Evolutionary conservation across 2,329 filamentous ascomycete species (phyloP).

Genomic region (Nannizzia gypsea): DNA sequence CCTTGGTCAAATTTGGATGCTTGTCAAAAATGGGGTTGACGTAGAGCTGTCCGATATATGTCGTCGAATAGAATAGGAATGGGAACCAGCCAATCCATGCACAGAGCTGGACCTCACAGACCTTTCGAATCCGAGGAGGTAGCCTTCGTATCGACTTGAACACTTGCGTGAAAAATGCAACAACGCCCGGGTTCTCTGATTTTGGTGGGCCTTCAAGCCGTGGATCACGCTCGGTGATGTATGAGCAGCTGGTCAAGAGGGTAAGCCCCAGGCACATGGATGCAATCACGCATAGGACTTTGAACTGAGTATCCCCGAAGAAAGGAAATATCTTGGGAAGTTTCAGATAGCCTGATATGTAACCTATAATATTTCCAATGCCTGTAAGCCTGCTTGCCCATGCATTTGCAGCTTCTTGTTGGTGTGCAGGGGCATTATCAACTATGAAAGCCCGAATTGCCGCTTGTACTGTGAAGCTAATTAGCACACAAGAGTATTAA

Average conservation of each 20-base stretch:
- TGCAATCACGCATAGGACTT: conserved; percentile 78
- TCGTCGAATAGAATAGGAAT: conserved; percentile 88
- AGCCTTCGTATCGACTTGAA: conserved; percentile 64
- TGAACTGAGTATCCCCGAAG: conserved; percentile 81
- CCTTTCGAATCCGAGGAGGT: conserved; percentile 67
- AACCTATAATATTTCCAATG: conserved; percentile 81
- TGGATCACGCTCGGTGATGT: conserved; percentile 71
- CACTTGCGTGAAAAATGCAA: conserved; percentile 69
- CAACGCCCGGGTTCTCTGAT: conserved; percentile 50
- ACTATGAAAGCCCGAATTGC: conserved; percentile 86
- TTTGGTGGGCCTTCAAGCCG: conserved; percentile 54
- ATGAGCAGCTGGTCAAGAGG: conserved; percentile 54
- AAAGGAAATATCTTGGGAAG: conserved; percentile 64
- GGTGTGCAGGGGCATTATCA: conserved; percentile 80
- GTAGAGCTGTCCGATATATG: conserved; percentile 87
- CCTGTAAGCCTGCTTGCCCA: conserved; percentile 85
- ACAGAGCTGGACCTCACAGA: conserved; percentile 72
- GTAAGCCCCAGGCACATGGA: conserved; percentile 60
- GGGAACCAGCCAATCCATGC: conserved; percentile 96
- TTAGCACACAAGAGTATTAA: conserved; percentile 3
- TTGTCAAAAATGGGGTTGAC: conserved; percentile 66
- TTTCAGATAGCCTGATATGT: conserved; percentile 73
- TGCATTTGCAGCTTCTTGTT: conserved; percentile 86
- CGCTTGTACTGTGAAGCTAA: conserved; percentile 56
- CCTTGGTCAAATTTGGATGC: conserved; percentile 64